Base-by-base conservation (phyloP, 306 rosid species). In the Casuarina glauca region DNA sequence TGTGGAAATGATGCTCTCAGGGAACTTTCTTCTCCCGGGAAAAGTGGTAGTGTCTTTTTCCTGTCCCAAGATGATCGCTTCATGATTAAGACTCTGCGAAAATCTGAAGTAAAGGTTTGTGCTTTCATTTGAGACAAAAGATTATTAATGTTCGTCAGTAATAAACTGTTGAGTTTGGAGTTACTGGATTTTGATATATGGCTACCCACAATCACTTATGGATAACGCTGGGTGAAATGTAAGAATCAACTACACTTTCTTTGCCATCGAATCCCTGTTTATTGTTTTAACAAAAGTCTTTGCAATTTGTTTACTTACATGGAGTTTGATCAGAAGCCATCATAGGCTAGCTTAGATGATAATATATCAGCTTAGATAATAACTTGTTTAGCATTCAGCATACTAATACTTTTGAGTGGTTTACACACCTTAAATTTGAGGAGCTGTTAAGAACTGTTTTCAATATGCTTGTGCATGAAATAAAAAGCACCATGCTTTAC, bases 1-100 rank as follows among this genome's bases (percentile, higher is more conserved):
- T 96, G 99, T 70, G 99, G 99, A 79, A 96, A 93, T 87, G 99
- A 96, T 85, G 91, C 99, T 76, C 89, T 96, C 41, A 90, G 99
- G 83, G 98, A 96, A 80, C 91, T 96, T 64, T 93, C 98, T 85
- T 93, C 98, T 81, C 98, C 99, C 44, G 99, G 99, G 82, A 95
- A 95, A 87, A 95, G 99, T 83, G 99, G 99, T 11, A 95, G 99
- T 62, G 97, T 95, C 79, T 95, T 95, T 84, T 95, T 95, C 86
- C 80, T 93, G 78, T 95, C 99, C 77, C 99, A 95, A 77, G 99
- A 95, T 83, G 99, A 95, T 76, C 97, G 93, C 60, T 95, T 95
- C 89, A 95, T 95, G 94, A 93, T 95, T 81, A 95, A 95, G 89
- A 95, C 99, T 35, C 90, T 95, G 72, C 87, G 99, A 70, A 91